Evolutionary conservation across 805 yeast genomes (phyloP), one percentile per base, ranked within the genome.

Genomic region (Yueomyces sp.): DNA sequence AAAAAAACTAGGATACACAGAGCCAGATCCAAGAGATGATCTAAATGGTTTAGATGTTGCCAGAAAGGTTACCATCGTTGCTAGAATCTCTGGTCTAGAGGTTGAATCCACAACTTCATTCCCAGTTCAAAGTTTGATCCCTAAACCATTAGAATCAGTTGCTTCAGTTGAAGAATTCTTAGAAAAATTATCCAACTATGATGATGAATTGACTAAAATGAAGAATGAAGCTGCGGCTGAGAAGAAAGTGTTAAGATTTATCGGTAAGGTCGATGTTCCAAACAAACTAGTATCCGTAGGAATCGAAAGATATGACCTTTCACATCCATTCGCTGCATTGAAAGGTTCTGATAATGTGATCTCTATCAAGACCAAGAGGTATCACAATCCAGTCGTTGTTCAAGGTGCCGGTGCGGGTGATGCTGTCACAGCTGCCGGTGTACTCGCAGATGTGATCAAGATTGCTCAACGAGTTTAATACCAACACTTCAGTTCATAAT

Each of bases 21-120:
- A 92, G 68, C 99, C 99, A 41, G 99, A 92, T 64, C 98, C 99
- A 65, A 81, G 99, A 68, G 99, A 92, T 64, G 99, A 92, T 62
- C 76, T 92, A 65, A 92, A 90, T 64, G 99, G 99, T 44, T 74
- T 92, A 62, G 99, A 92, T 60, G 96, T 92, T 48, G 99, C 99
- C 39, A 82, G 99, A 74, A 92, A 92, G 66, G 96, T 92, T 31
- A 87, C 98, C 28, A 92, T 92, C 51, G 75, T 92, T 49, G 95
- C 96, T 40, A 83, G 99, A 72, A 74, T 92, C 43, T 73, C 96
- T 12, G 98, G 98, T 3, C 73, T 83, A 44, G 68, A 76, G 47
- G 85, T 92, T 36, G 82, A 81, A 60, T 81, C 92, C 9, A 94
- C 97, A 53, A 74, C 87, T 36, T 77, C 96, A 9, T 90, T 92